Evolutionary conservation across 768 basidiomycete species (phyloP).

Genomic region (Auricularia sp.): DNA sequence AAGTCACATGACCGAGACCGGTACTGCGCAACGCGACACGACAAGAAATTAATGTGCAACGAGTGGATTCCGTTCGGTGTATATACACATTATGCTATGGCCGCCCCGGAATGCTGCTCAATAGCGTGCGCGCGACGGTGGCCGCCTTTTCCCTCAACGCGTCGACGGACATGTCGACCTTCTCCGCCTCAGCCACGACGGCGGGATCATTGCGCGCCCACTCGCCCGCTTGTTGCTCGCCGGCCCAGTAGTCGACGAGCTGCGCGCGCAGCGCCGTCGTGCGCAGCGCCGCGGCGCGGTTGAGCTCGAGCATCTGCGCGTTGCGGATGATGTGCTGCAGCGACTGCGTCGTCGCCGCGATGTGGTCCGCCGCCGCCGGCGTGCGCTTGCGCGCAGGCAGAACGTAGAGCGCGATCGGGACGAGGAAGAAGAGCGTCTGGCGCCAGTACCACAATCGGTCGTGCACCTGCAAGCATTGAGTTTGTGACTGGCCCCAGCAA

Average conservation of each 20-base stretch:
- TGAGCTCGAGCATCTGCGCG: conserved; percentile 45
- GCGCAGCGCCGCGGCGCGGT: conserved; percentile 48
- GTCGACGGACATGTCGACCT: conserved; percentile 32
- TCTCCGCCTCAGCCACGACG: conserved; percentile 37
- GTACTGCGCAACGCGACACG: too few relatives aligned
- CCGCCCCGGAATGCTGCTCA: not conserved
- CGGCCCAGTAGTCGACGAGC: conserved; percentile 47
- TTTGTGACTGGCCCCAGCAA: too few relatives aligned
- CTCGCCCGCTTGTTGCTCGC: conserved; percentile 41
- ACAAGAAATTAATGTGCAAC: too few relatives aligned
- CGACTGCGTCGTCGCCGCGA: conserved; percentile 17
- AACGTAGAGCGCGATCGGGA: conserved; percentile 41
- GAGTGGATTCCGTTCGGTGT: too few relatives aligned
- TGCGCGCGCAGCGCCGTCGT: conserved; percentile 35
- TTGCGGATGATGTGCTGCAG: conserved; percentile 32
- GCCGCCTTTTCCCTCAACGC: not conserved
- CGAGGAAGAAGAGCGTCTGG: conserved; percentile 44
- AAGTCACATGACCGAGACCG: too few relatives aligned
- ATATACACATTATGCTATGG: too few relatives aligned
- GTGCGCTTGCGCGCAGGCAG: conserved; percentile 25
- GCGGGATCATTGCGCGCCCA: conserved; percentile 37
- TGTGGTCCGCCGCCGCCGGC: conserved; percentile 20
- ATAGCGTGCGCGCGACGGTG: not conserved
- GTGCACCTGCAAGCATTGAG: conserved; percentile 42
- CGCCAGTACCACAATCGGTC: conserved; percentile 46